Evolutionary conservation across 257 asterid species (phyloP).

Genomic region (Plantago major): DNA sequence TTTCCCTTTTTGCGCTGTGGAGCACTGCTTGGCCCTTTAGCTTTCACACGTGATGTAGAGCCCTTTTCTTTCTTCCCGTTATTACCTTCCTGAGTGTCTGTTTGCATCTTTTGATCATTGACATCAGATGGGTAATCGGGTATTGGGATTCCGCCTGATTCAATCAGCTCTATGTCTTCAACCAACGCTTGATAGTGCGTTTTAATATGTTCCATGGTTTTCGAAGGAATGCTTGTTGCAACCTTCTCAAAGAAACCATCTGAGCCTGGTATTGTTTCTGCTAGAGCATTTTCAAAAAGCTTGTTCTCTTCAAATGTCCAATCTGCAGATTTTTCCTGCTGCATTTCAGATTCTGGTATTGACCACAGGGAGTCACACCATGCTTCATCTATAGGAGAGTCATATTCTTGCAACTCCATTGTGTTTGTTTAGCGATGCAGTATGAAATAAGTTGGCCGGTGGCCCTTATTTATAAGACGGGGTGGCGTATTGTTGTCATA

Average conservation of each 20-base stretch:
- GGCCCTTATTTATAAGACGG: neutral
- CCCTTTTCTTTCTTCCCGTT: neutral
- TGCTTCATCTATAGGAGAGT: neutral
- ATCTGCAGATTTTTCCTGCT: neutral
- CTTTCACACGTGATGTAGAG: neutral
- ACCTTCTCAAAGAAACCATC: neutral
- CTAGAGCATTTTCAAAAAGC: neutral
- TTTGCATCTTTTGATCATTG: no score
- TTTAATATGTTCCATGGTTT: neutral
- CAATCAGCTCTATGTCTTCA: neutral
- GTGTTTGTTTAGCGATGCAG: neutral
- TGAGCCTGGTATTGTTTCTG: neutral
- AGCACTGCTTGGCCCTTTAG: neutral
- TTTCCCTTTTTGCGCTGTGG: neutral
- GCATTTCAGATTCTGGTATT: neutral
- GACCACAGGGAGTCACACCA: neutral
- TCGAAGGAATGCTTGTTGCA: neutral
- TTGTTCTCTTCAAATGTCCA: neutral
- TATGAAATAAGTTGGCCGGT: neutral
- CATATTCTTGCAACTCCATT: neutral
- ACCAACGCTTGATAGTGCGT: neutral
- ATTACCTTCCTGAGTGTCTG: no score
- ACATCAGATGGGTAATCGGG: neutral
- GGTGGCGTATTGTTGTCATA: neutral
- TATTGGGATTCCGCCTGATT: neutral